Conservation (phyloP, 805 yeast species). For the Candida schatavii region DNA sequence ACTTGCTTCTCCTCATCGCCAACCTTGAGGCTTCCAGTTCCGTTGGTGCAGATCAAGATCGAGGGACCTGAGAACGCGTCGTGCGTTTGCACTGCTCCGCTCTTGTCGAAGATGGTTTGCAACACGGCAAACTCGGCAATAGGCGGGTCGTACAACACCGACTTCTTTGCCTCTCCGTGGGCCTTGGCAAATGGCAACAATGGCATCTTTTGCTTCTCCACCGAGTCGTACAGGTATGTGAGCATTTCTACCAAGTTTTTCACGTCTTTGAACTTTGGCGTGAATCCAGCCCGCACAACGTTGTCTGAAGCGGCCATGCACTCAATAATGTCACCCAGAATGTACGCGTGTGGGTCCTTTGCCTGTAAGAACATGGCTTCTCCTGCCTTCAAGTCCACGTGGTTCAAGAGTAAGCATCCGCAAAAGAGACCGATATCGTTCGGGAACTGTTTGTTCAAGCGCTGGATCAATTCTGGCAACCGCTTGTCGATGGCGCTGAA, state of each 20-base stretch:
- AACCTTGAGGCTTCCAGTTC: constrained; percentile 59
- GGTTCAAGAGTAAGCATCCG: constrained; percentile 90
- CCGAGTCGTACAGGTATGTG: constrained; percentile 85
- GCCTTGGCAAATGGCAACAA: constrained; percentile 57
- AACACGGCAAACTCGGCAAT: constrained; percentile 95
- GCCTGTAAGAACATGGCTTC: constrained; percentile 97
- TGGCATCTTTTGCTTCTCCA: constrained; percentile 89
- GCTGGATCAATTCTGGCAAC: constrained; percentile 69
- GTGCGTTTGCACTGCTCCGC: constrained; percentile 52
- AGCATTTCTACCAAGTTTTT: constrained; percentile 84
- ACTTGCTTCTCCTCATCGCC: constrained; percentile 36
- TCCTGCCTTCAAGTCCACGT: constrained; percentile 76
- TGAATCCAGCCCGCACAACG: constrained; percentile 97
- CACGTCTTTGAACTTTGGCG: constrained; percentile 99
- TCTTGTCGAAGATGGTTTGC: constrained; percentile 60
- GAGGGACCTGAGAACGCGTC: constrained; percentile 82
- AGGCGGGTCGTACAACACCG: constrained; percentile 86
- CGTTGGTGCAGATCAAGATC: constrained; percentile 78
- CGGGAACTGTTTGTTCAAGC: constrained; percentile 87
- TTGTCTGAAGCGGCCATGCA: constrained; percentile 99
- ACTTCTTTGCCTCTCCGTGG: constrained; percentile 57
- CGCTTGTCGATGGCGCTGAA: constrained; percentile 48
- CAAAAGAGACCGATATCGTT: constrained; percentile 93
- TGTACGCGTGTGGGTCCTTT: constrained; percentile 97
- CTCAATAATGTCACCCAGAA: constrained; percentile 95